Evolutionary conservation across 1,284 basidiomycete species (phyloP).

Genomic region (Boletus nobilissimus): DNA sequence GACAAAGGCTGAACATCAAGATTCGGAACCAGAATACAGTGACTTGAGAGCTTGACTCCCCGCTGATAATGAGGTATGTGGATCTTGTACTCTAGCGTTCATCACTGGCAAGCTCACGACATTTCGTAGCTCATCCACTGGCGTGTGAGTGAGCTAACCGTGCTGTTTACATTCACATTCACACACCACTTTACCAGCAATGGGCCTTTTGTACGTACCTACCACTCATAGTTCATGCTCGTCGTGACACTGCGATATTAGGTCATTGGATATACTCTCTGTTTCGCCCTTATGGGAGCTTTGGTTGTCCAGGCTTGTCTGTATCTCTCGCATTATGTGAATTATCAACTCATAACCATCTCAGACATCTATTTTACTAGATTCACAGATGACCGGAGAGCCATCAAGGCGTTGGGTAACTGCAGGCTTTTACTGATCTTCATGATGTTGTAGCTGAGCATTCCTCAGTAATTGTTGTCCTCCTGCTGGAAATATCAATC

Average conservation of each 20-base stretch:
- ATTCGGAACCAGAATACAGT: no score
- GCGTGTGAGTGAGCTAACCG: no score
- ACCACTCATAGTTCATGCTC: no score
- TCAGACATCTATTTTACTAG: constrained; percentile 29
- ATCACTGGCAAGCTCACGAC: not conserved
- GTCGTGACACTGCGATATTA: not conserved
- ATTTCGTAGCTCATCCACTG: no score
- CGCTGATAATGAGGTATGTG: not conserved
- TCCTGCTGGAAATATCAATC: constrained; percentile 36
- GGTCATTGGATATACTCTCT: constrained; percentile 15
- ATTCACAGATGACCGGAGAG: constrained; percentile 17
- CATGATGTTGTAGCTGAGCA: not conserved
- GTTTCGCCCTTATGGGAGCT: constrained; percentile 22
- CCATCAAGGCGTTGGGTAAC: constrained; percentile 19
- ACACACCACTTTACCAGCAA: not conserved
- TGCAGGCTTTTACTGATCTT: not conserved
- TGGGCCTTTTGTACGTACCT: constrained; percentile 9
- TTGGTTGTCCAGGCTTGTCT: constrained; percentile 13
- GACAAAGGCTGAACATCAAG: no score
- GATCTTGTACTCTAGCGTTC: not conserved
- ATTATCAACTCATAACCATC: not conserved
- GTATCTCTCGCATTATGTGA: not conserved
- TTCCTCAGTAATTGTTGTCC: constrained; percentile 21
- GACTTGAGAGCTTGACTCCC: no score
- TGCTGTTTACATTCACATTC: no score